Percentiles rank a stretch among this genome's conserved stretches.
Conservation (phyloP, 306 rosid species). For the Cucurbita maxima region DNA sequence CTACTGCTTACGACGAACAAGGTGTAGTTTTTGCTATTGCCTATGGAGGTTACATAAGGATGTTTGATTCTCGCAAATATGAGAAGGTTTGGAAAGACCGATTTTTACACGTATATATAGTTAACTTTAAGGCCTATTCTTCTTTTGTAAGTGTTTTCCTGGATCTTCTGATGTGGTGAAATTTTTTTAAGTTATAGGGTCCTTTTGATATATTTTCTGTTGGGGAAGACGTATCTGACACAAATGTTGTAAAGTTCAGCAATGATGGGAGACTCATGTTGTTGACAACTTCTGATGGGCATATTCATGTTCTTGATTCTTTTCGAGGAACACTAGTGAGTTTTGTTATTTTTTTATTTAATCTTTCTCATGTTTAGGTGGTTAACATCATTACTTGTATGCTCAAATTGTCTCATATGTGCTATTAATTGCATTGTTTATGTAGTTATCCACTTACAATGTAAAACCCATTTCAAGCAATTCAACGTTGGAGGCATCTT, state of each 20-base stretch:
- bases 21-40: slow-evolving; percentile 87
- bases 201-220: slow-evolving; percentile 86
- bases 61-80: slow-evolving; percentile 81
- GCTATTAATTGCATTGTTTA: slow-evolving; percentile 1
- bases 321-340: slow-evolving; percentile 89
- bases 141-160: slow-evolving; percentile 4
- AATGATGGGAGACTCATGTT: slow-evolving; percentile 89
- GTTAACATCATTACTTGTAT: slow-evolving; percentile 6
- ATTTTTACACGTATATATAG: background rate
- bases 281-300: slow-evolving; percentile 72
- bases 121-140: background rate
- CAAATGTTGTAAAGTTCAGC: slow-evolving; percentile 89
- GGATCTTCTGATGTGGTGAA: slow-evolving; percentile 10
- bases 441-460: slow-evolving; percentile 64
- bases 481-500: slow-evolving; percentile 90
- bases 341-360: slow-evolving; percentile 12
- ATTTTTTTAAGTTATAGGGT: slow-evolving; percentile 39
- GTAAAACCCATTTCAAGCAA: slow-evolving; percentile 59
- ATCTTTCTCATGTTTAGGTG: background rate
- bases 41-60: slow-evolving; percentile 73
- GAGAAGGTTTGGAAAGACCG: slow-evolving; percentile 47
- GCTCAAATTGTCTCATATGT: slow-evolving; percentile 1
- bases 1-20: slow-evolving; percentile 83
- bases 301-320: slow-evolving; percentile 82
- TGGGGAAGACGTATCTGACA: slow-evolving; percentile 83